Percentiles rank a stretch among this genome's conserved stretches.
These are phyloP conservation scores for Podospora didyma DNA, from an alignment of 495 filamentous ascomycete genomes.

Conservation along the genomic window DNA sequence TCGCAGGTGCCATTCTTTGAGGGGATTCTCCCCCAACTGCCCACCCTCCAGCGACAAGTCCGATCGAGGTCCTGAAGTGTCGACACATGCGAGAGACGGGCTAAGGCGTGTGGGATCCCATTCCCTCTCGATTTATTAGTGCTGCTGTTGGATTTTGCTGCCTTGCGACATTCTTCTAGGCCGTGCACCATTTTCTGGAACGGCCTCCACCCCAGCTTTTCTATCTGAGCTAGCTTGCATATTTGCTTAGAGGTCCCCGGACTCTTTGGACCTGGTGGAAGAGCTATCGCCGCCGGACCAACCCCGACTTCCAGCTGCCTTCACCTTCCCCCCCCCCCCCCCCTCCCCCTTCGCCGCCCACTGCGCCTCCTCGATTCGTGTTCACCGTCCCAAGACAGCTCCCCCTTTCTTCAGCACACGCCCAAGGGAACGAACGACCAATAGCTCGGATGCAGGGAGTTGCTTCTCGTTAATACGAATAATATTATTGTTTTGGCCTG, in stretches of 20 bases:
- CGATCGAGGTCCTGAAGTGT: no score
- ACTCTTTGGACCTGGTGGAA: background rate
- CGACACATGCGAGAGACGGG: no score
- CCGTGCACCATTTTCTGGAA: background rate
- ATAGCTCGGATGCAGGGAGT: background rate
- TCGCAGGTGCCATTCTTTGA: background rate
- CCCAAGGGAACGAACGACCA: background rate
- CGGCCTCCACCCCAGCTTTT: background rate
- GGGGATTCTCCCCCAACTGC: background rate
- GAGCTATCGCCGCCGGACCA: background rate
- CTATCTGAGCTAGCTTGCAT: background rate
- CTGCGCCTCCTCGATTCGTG: slow-evolving; percentile 5
- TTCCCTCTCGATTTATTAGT: no score
- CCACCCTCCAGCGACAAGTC: background rate
- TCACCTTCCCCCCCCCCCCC: slow-evolving; percentile 1
- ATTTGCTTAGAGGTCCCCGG: background rate
- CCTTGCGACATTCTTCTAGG: background rate
- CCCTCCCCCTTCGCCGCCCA: no score
- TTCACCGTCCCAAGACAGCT: background rate
- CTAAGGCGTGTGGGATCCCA: no score
- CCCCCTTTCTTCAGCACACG: background rate
- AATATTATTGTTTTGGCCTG: background rate
- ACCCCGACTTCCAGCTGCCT: slow-evolving; percentile 4
- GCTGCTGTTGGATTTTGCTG: no score
- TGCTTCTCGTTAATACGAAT: background rate